Conservation (phyloP, 345 rosid species). For the Pseudoturritis turrita region DNA sequence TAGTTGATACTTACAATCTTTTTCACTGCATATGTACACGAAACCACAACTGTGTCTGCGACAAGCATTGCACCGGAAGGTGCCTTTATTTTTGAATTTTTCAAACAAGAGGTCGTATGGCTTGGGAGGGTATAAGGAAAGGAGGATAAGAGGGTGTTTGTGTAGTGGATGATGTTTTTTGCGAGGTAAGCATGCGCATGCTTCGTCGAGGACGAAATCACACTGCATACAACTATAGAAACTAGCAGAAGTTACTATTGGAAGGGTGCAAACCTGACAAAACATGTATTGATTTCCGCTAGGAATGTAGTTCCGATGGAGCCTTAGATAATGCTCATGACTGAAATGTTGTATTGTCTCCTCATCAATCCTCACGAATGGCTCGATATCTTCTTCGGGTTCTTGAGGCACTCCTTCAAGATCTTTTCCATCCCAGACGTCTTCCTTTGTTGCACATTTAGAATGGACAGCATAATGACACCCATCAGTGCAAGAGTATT, state of each 20-base stretch:
- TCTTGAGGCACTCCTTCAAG: background rate
- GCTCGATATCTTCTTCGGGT: background rate
- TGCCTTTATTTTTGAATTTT: background rate
- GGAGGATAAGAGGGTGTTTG: background rate
- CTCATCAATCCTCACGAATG: background rate
- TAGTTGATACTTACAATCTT: background rate
- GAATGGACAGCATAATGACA: background rate
- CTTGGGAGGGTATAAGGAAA: too few relatives aligned
- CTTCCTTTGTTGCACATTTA: background rate
- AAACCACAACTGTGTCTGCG: background rate
- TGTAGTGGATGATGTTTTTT: background rate
- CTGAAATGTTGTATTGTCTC: background rate
- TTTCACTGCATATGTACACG: background rate
- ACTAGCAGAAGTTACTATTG: background rate
- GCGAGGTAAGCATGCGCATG: background rate
- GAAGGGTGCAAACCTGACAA: background rate
- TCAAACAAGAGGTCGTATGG: too few relatives aligned
- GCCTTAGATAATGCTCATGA: background rate
- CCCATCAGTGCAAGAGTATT: background rate
- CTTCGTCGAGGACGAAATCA: background rate
- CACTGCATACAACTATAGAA: background rate
- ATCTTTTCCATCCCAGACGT: background rate
- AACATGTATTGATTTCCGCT: background rate
- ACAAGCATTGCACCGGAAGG: background rate
- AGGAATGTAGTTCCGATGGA: background rate